Evolutionary conservation across 805 yeast genomes (phyloP).

Genomic region (Candida maesae): DNA sequence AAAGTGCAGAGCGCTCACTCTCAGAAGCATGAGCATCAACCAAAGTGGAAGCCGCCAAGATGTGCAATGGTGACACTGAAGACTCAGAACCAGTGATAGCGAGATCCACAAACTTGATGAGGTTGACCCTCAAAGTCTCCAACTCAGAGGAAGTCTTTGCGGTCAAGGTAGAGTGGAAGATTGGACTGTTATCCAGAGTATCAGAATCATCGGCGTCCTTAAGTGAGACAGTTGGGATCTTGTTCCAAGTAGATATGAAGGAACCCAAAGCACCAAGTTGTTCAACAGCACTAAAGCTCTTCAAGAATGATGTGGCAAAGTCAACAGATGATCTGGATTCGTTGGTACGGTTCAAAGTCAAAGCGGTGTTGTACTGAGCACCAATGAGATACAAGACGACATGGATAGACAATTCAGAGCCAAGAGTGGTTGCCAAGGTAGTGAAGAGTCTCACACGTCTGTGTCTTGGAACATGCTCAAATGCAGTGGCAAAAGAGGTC

Average conservation of each 20-base stretch:
- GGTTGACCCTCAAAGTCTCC: conserved; percentile 42
- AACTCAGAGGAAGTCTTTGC: conserved; percentile 48
- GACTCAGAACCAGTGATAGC: conserved; percentile 32
- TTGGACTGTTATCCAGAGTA: conserved; percentile 45
- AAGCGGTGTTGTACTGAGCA: conserved; percentile 62
- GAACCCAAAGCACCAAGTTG: conserved; percentile 55
- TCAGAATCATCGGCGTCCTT: conserved; percentile 24
- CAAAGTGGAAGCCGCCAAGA: conserved; percentile 50
- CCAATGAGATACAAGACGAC: conserved; percentile 75
- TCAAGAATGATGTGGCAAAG: conserved; percentile 66
- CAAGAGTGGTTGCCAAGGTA: conserved; percentile 73
- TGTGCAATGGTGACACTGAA: conserved; percentile 45
- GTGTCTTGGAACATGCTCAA: conserved; percentile 93
- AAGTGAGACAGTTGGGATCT: conserved; percentile 35
- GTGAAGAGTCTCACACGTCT: conserved; percentile 84
- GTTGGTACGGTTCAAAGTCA: conserved; percentile 51
- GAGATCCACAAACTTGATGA: conserved; percentile 55
- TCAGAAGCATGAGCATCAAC: conserved; percentile 34
- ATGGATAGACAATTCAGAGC: conserved; percentile 62
- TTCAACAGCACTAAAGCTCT: conserved; percentile 62
- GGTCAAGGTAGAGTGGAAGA: conserved; percentile 60
- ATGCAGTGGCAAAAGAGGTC: conserved; percentile 89
- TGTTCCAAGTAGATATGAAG: conserved; percentile 48
- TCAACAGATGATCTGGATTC: conserved; percentile 70
- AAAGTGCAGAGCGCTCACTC: conserved; percentile 7